These are phyloP conservation scores for Gossypium davidsonii DNA, from an alignment of 441 rosid genomes.

Conservation along the genomic window DNA sequence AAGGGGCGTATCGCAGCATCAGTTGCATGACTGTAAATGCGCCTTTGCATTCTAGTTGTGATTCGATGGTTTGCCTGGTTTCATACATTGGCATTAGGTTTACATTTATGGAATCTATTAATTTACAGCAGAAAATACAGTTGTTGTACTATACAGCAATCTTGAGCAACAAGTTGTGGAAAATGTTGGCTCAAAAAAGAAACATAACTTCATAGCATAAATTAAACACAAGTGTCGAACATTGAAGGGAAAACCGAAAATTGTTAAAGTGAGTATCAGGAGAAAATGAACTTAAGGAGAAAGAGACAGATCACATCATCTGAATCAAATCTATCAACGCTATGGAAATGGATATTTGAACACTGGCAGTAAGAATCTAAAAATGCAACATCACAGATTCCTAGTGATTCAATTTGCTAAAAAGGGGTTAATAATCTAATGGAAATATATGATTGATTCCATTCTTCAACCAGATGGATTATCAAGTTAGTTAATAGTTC, in stretches of 20 bases:
- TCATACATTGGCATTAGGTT: conserved; percentile 8
- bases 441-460: background rate
- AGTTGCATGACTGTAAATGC: conserved; percentile 65
- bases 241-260: background rate
- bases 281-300: background rate
- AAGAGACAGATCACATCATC: background rate
- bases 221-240: background rate
- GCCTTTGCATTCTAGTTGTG: conserved; percentile 71
- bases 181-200: background rate
- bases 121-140: conserved; percentile 1
- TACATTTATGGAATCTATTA: background rate
- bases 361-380: conserved; percentile 9
- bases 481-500: background rate
- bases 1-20: conserved; percentile 82
- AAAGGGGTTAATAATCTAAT: background rate
- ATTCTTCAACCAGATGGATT: background rate
- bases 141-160: background rate
- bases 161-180: background rate
- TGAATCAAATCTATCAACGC: background rate
- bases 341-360: background rate
- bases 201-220: background rate
- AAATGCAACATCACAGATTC: background rate
- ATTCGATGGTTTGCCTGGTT: conserved; percentile 61
- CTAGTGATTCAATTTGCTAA: background rate
- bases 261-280: background rate